Conservation (phyloP, 2,329 filamentous ascomycete genomes). For the Aspergillus chevalieri region DNA sequence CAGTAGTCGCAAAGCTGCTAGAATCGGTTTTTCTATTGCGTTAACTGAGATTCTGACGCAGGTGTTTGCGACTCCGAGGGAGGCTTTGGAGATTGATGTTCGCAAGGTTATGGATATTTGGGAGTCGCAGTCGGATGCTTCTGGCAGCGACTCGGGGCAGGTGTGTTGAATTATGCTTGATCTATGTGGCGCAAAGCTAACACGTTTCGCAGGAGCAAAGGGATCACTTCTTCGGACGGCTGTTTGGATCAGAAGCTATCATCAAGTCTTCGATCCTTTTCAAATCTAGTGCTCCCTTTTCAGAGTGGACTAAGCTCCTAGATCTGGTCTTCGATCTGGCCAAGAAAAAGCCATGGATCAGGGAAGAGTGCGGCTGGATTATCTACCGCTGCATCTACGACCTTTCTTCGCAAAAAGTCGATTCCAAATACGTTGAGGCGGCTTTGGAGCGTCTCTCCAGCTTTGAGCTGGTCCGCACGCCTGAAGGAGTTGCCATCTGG, state of each 20-base stretch:
- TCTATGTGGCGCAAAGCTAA: slow-evolving; percentile 17
- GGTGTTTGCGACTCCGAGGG: slow-evolving; percentile 47
- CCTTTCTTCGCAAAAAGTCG: slow-evolving; percentile 32
- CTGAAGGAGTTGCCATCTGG: slow-evolving; percentile 88
- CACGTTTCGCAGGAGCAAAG: slow-evolving; percentile 63
- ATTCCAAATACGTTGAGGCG: slow-evolving; percentile 49
- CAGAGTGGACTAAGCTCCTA: slow-evolving; percentile 56
- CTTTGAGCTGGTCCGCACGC: slow-evolving; percentile 66
- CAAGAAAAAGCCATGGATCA: slow-evolving; percentile 79
- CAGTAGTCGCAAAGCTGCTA: slow-evolving; percentile 80
- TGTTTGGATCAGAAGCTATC: slow-evolving; percentile 83
- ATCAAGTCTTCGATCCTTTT: slow-evolving; percentile 72
- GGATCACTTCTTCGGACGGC: slow-evolving; percentile 74
- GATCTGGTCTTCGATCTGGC: slow-evolving; percentile 67
- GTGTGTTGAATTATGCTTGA: slow-evolving; percentile 46
- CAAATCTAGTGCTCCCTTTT: slow-evolving; percentile 45
- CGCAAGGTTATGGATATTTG: slow-evolving; percentile 46
- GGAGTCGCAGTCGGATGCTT: slow-evolving; percentile 46
- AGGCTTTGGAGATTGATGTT: slow-evolving; percentile 32
- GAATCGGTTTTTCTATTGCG: slow-evolving; percentile 83
- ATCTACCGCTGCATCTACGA: slow-evolving; percentile 66
- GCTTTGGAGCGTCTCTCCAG: slow-evolving; percentile 59
- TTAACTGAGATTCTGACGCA: slow-evolving; percentile 73
- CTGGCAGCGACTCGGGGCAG: slow-evolving; percentile 49
- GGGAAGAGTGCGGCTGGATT: slow-evolving; percentile 79